Conservation (phyloP, 495 filamentous ascomycete genomes). For the Platismatia glauca region DNA sequence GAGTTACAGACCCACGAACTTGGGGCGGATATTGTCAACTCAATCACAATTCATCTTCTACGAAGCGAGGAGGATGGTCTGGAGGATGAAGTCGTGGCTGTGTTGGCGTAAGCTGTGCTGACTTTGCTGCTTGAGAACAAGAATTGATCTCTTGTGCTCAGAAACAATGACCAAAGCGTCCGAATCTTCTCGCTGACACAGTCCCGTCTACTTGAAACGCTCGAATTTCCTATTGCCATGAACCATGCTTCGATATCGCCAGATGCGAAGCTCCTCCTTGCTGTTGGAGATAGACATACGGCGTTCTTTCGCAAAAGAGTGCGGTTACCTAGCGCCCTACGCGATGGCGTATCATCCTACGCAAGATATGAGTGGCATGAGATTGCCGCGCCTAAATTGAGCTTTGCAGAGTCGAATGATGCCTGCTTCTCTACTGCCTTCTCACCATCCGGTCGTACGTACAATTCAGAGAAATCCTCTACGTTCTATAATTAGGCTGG, state of each 20-base stretch:
- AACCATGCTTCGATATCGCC: slow-evolving; percentile 91
- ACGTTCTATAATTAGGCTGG: not conserved
- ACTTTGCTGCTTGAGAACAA: slow-evolving; percentile 12
- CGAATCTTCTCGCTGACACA: slow-evolving; percentile 65
- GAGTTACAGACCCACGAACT: slow-evolving; percentile 46
- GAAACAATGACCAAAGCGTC: slow-evolving; percentile 86
- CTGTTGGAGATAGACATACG: slow-evolving; percentile 74
- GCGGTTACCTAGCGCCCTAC: slow-evolving; percentile 32
- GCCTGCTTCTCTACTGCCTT: slow-evolving; percentile 59
- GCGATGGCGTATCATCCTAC: slow-evolving; percentile 33
- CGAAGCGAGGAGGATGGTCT: slow-evolving; percentile 38
- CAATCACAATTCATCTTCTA: slow-evolving; percentile 57
- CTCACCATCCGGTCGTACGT: slow-evolving; percentile 49
- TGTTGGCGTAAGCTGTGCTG: slow-evolving; percentile 45
- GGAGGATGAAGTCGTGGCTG: slow-evolving; percentile 51
- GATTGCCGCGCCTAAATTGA: slow-evolving; percentile 26
- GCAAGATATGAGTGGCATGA: slow-evolving; percentile 25
- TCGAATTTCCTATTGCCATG: slow-evolving; percentile 69
- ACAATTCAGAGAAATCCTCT: not conserved
- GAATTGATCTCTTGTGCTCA: slow-evolving; percentile 20
- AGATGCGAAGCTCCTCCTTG: slow-evolving; percentile 68
- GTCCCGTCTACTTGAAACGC: slow-evolving; percentile 50
- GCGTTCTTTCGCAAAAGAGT: slow-evolving; percentile 64
- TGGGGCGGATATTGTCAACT: slow-evolving; percentile 58
- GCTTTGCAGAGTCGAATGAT: slow-evolving; percentile 27